Base-by-base conservation (phyloP, 352 stramenopile genomes). In the Phytophthora pinifolia region DNA sequence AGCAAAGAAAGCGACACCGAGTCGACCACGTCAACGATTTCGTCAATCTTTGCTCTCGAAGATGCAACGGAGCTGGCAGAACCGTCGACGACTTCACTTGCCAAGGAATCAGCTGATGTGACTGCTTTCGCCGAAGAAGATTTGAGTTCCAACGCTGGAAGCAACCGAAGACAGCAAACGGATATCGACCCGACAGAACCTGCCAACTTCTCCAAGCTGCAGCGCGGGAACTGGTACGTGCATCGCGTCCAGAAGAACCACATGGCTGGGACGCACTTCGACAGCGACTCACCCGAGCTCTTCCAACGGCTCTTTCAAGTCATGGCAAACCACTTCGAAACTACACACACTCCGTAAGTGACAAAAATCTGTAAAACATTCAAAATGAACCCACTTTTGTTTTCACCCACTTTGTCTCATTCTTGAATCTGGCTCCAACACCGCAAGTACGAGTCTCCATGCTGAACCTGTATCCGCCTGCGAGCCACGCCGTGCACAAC, bases 171-270 rank as follows among this genome's bases (percentile, higher is more conserved):
- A 4, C 15, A 30, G 44, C 12, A 69, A 59, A 47, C 58, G 60
- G 31, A 66, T 49, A 27, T 66, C 13, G 51, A 70, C 14, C 50
- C 52, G 37, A 53, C 51, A 9, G 43, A 42, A 43, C 15, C 30
- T 15, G 8, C 18, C 30, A 58, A 55, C 25, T 51, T 58, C n/a
- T 56, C 49, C 10, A 53, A 46, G 35, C 56, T 60, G 20, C 38
- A 15, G 39, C 56, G 62, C 1, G 66, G 62, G 27, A 46, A 29
- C 27, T 90, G 82, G 79, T 83, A 90, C 54, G 72, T 88, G 18
- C 83, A 88, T 32, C 72, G 70, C n/a, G 72, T 89, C 18, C 44
- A 76, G 20, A 80, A 67, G 44, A 89, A 90, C 48, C 83, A 92
- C 65, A 62, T 92, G 54, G 69, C 73, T 37, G 79, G 78, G 2